These are phyloP conservation scores for Thalassiosira allenii DNA, from an alignment of 352 stramenopile species.

Conservation along the genomic window DNA sequence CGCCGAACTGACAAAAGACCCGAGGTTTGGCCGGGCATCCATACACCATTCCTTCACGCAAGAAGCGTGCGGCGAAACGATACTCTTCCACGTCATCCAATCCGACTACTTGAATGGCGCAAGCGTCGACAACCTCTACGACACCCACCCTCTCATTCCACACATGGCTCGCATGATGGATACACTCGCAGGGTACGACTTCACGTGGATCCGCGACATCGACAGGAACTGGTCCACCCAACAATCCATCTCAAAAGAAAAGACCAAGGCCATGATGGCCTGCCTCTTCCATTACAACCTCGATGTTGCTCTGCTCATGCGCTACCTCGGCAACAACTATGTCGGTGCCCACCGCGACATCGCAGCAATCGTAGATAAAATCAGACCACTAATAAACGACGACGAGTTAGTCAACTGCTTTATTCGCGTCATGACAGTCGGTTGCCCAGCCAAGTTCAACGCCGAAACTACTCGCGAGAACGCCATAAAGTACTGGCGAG, in stretches of 20 bases:
- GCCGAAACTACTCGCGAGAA: slow-evolving; percentile 9
- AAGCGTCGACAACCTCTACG: neutral
- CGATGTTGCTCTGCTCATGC: slow-evolving; percentile 5
- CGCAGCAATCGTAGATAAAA: neutral
- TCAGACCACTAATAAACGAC: neutral
- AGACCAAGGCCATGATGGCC: neutral
- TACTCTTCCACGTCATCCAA: slow-evolving; percentile 3
- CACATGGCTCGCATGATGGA: neutral
- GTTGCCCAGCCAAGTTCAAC: slow-evolving; percentile 5
- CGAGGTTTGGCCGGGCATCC: slow-evolving; percentile 7
- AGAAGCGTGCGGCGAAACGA: slow-evolving; percentile 18
- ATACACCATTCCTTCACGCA: slow-evolving; percentile 18
- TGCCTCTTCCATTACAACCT: slow-evolving; percentile 24
- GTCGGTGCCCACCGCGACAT: slow-evolving; percentile 13
- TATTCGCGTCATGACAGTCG: slow-evolving; percentile 15
- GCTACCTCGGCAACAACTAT: slow-evolving; percentile 17
- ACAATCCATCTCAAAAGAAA: neutral
- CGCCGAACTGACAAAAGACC: no score
- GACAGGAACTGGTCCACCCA: neutral
- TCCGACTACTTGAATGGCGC: neutral
- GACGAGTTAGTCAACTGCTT: no score
- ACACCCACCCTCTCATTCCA: slow-evolving; percentile 1
- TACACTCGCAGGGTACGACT: neutral
- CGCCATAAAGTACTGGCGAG: neutral
- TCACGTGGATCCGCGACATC: neutral